phyloP scores from a whole-genome alignment of 2,329 filamentous ascomycete genomes.

The Alternaria triticina region DNA sequence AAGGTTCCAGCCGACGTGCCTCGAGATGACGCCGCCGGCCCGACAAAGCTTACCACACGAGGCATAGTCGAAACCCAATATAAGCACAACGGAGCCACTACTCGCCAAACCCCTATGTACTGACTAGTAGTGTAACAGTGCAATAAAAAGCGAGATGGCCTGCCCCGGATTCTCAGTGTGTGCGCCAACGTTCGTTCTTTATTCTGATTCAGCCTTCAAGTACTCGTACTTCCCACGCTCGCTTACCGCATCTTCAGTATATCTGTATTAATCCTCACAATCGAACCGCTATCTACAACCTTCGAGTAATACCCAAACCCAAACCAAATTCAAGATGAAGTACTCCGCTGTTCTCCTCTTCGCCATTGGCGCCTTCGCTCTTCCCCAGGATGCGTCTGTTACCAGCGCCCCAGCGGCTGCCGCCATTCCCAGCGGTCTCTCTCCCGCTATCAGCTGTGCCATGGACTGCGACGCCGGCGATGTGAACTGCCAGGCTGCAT shows the following conservation, averaged over 20 bases:
- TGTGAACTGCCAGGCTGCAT: slow-evolving; percentile 59
- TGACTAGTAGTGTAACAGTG: slow-evolving; percentile 5
- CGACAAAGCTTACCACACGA: slow-evolving; percentile 6
- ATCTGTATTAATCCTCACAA: slow-evolving; percentile 24
- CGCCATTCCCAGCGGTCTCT: slow-evolving; percentile 26
- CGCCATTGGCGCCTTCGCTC: slow-evolving; percentile 52
- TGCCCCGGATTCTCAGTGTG: slow-evolving; percentile 14
- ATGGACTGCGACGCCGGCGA: slow-evolving; percentile 51
- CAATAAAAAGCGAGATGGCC: slow-evolving; percentile 15
- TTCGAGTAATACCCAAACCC: slow-evolving; percentile 10
- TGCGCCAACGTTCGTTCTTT: slow-evolving; percentile 28
- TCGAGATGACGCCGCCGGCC: slow-evolving; percentile 8
- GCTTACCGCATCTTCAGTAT: slow-evolving; percentile 17
- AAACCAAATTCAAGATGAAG: slow-evolving; percentile 47
- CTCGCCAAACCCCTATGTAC: slow-evolving; percentile 13
- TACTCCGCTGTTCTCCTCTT: slow-evolving; percentile 56
- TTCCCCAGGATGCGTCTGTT: slow-evolving; percentile 48
- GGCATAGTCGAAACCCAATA: slow-evolving; percentile 16
- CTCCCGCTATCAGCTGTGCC: slow-evolving; percentile 44
- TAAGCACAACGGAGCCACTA: slow-evolving; percentile 6
- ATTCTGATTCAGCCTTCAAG: slow-evolving; percentile 14
- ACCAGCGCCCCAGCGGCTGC: slow-evolving; percentile 45
- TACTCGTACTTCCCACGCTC: slow-evolving; percentile 24
- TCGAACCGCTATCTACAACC: not conserved
- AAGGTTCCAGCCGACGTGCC: slow-evolving; percentile 25